Base-by-base conservation (phyloP, 352 stramenopile species). In the Globisporangium carolinianum region DNA sequence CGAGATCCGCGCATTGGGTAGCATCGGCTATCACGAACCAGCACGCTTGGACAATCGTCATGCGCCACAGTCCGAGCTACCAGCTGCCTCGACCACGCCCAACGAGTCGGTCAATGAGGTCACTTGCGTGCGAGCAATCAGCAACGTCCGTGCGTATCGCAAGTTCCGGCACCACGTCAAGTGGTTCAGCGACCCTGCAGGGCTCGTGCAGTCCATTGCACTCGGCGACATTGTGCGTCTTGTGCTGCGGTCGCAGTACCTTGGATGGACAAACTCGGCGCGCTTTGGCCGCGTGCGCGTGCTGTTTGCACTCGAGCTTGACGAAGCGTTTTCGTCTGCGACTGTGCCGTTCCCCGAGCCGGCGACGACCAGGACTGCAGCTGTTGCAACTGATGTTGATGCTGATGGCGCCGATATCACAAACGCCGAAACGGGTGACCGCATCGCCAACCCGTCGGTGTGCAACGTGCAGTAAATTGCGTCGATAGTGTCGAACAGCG, bases 241-340 rank as follows among this genome's bases (percentile, higher is more conserved):
- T 38, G 15, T 63, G 6, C 61, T 90, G 39, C 72, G 76, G 7
- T 89, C 82, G 24, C 47, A 57, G 53, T 65, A 59, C 55, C 69
- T 72, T 11, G 82, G 76, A 0, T 92, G 79, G 82, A 53, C 69
- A 36, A 92, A 92, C 66, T 66, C 67, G 36, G 79, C 73, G 4
- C 84, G 74, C 51, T 86, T 72, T 47, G 82, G 65, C 9, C 65
- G 66, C 3, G 60, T 92, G 9, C 67, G 53, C 5, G 68, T 69
- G 49, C 81, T 66, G 49, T 84, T 87, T 48, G 43, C 43, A 6
- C 43, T 48, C 43, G 43, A 48, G 43, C 15, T 48, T 6, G 43
- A 48, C 43, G 43, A 48, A 24, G 43, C 43, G 43, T 48, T 48
- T 17, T 17, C 2, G 14, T 17, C 43, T 8, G 14, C 43, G 9